Percentiles rank a stretch among this genome's conserved stretches.
Evolutionary conservation across 768 basidiomycete species (phyloP).

Genomic region (Crucibulum laeve): DNA sequence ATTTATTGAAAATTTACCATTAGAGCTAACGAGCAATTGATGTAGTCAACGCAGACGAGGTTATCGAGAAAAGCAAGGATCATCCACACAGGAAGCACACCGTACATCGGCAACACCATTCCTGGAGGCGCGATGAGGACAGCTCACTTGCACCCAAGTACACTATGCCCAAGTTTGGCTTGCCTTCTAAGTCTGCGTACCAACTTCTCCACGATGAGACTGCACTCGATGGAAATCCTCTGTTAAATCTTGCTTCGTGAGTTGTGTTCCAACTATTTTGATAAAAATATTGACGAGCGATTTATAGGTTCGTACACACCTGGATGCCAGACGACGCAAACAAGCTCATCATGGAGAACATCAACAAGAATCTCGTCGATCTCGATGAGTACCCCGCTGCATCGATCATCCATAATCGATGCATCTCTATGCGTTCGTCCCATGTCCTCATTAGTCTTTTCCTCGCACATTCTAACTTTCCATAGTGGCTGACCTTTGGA

Average conservation of each 20-base stretch:
- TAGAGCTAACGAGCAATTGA: neutral
- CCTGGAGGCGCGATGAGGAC: conserved; percentile 37
- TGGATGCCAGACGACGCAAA: conserved; percentile 54
- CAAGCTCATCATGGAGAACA: conserved; percentile 57
- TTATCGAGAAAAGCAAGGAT: conserved; percentile 37
- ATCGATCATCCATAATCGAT: conserved; percentile 47
- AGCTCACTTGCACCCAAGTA: conserved; percentile 39
- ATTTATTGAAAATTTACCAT: neutral
- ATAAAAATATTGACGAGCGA: neutral
- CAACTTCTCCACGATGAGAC: conserved; percentile 54
- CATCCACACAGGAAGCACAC: conserved; percentile 34
- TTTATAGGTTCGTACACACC: conserved; percentile 43
- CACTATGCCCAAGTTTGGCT: conserved; percentile 36
- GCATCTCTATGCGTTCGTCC: conserved; percentile 47
- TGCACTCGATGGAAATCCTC: conserved; percentile 50
- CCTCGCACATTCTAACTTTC: neutral
- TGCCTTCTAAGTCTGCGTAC: conserved; percentile 40
- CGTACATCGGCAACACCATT: conserved; percentile 20
- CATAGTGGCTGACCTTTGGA: conserved; percentile 56
- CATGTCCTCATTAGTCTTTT: neutral
- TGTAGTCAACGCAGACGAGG: conserved; percentile 43
- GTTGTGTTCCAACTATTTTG: conserved; percentile 20
- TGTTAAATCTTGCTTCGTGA: conserved; percentile 62
- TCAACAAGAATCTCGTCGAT: conserved; percentile 63
- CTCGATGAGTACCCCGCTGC: conserved; percentile 65